phyloP scores from a whole-genome alignment of 345 rosid genomes.

The Dipteronia dyeriana region DNA sequence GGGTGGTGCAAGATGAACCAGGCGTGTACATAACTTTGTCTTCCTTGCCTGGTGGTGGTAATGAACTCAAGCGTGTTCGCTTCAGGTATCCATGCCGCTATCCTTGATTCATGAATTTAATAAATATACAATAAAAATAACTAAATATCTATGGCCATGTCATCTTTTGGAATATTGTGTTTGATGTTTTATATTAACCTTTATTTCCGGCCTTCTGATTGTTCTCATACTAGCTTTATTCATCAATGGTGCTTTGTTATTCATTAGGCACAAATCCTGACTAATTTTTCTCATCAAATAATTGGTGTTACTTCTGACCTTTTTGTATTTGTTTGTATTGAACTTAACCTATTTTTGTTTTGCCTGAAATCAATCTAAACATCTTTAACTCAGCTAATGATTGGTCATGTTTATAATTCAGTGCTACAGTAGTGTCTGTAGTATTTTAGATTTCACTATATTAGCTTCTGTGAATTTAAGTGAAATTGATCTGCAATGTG shows the following conservation, averaged over 20 bases:
- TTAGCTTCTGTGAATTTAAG: too few relatives aligned
- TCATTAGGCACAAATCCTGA: not conserved
- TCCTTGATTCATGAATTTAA: constrained; percentile 7
- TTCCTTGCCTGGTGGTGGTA: constrained; percentile 60
- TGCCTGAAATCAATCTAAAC: not conserved
- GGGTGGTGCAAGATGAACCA: constrained; percentile 72
- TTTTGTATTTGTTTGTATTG: not conserved
- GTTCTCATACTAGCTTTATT: not conserved
- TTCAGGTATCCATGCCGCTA: constrained; percentile 58
- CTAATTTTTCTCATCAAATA: not conserved
- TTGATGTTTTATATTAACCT: not conserved
- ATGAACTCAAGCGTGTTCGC: constrained; percentile 81
- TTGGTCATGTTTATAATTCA: not conserved
- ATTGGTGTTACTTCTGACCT: constrained; percentile 1
- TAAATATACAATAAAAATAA: not conserved
- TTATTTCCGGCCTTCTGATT: not conserved
- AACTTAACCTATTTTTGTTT: not conserved
- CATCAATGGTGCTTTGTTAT: not conserved
- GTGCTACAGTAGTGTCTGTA: too few relatives aligned
- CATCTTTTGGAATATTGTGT: not conserved
- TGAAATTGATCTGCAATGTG: too few relatives aligned
- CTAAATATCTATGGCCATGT: not conserved
- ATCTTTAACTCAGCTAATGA: constrained; percentile 1
- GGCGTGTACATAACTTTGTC: constrained; percentile 75
- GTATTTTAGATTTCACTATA: too few relatives aligned